Conservation (phyloP, 495 filamentous ascomycete species). For the Tuber aestivum region DNA sequence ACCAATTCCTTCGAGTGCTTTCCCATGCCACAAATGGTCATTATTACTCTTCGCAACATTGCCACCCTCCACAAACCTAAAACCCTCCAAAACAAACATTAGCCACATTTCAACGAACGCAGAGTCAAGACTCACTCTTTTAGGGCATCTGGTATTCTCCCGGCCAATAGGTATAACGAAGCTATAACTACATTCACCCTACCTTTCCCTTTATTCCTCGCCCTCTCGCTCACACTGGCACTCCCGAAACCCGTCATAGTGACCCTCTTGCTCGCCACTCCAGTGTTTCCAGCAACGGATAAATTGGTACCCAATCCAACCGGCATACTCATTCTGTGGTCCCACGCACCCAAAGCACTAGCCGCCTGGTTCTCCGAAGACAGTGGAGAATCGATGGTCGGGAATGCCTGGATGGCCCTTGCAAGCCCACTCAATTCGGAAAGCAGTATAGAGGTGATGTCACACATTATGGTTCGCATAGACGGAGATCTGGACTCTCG, state of each 20-base stretch:
- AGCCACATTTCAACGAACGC: conserved; percentile 12
- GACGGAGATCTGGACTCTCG: conserved; percentile 72
- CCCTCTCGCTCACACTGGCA: conserved; percentile 63
- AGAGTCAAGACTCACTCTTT: conserved; percentile 52
- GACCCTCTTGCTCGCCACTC: conserved; percentile 65
- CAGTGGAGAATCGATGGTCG: conserved; percentile 69
- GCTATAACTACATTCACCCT: conserved; percentile 76
- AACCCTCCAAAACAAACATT: conserved; percentile 14
- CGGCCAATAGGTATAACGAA: conserved; percentile 77
- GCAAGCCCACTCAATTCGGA: conserved; percentile 83
- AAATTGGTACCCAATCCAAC: conserved; percentile 53
- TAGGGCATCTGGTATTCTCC: conserved; percentile 82
- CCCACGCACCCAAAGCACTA: conserved; percentile 12
- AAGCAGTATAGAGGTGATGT: conserved; percentile 75
- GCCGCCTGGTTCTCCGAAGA: conserved; percentile 25
- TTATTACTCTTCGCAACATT: conserved; percentile 69
- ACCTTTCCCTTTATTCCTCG: conserved; percentile 74
- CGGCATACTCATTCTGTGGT: conserved; percentile 77
- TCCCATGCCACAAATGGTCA: conserved; percentile 95
- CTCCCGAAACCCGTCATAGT: conserved; percentile 81
- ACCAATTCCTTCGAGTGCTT: conserved; percentile 80
- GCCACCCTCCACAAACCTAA: conserved; percentile 63
- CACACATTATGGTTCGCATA: conserved; percentile 90
- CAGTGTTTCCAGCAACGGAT: conserved; percentile 44
- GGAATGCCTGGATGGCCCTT: conserved; percentile 72